A percentile compares a stretch with the other conserved stretches of the same genome.
These are phyloP conservation scores for Lycium barbarum DNA, from an alignment of 257 asterid genomes.

Conservation along the genomic window DNA sequence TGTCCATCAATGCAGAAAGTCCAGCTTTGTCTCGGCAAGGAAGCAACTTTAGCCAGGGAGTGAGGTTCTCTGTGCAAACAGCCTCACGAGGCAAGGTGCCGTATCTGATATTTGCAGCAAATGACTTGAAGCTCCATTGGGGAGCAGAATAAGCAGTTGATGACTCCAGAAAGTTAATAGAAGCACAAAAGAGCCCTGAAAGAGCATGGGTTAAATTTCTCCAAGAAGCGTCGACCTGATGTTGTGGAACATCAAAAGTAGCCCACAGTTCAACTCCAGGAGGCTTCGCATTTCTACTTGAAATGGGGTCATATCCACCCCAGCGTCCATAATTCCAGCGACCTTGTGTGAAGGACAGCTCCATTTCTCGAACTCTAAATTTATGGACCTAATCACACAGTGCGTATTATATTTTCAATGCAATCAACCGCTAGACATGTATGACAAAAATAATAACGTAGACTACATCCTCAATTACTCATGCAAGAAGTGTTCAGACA, in stretches of 20 bases:
- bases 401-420: constrained; percentile 1
- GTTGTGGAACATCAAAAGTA: constrained; percentile 80
- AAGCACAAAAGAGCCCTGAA: constrained; percentile 98
- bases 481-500: neutral
- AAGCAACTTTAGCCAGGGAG: constrained; percentile 99
- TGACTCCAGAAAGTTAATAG: constrained; percentile 92
- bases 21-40: constrained; percentile 98
- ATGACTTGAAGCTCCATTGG: constrained; percentile 69
- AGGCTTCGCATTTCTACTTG: constrained; percentile 87
- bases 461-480: neutral
- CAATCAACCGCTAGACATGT: neutral
- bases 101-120: constrained; percentile 69
- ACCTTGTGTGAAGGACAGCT: constrained; percentile 95
- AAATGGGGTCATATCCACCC: constrained; percentile 93
- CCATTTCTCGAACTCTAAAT: constrained; percentile 86
- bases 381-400: constrained; percentile 74
- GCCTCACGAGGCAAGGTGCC: constrained; percentile 99
- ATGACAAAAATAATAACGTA: neutral
- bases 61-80: constrained; percentile 98
- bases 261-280: constrained; percentile 99
- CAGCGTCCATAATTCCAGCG: constrained; percentile 95
- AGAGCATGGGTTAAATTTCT: constrained; percentile 94
- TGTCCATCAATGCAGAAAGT: constrained; percentile 85
- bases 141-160: constrained; percentile 85
- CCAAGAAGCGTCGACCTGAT: constrained; percentile 87